Evolutionary conservation across 805 yeast species (phyloP).

Genomic region (Saccharomycopsis fodiens): DNA sequence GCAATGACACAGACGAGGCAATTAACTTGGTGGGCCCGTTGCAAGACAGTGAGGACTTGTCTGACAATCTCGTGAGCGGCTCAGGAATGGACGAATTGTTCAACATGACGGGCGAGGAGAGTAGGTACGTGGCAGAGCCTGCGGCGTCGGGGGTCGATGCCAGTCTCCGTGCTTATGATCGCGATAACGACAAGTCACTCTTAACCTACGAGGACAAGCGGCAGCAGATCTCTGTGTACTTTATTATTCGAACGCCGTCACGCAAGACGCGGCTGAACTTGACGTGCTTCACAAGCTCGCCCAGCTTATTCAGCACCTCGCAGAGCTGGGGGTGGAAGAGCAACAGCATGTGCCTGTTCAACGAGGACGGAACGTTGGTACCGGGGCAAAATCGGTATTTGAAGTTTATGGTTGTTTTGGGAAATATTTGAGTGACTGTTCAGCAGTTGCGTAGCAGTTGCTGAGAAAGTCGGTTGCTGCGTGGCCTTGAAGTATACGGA

Average conservation of each 20-base stretch:
- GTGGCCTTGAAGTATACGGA: no score
- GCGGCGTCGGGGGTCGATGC: constrained; percentile 20
- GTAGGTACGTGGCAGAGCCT: not conserved
- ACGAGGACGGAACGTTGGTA: constrained; percentile 40
- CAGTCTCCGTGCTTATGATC: constrained; percentile 18
- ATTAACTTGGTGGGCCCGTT: not conserved
- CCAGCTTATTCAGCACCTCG: constrained; percentile 42
- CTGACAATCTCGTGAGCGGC: not conserved
- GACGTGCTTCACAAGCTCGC: constrained; percentile 49
- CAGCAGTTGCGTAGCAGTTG: no score
- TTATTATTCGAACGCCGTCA: constrained; percentile 48
- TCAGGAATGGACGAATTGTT: not conserved
- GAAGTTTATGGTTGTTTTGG: constrained; percentile 44
- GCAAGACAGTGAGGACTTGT: not conserved
- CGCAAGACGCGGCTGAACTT: constrained; percentile 36
- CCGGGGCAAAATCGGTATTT: constrained; percentile 35
- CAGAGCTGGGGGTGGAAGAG: constrained; percentile 63
- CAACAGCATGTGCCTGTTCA: constrained; percentile 43
- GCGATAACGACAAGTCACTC: constrained; percentile 24
- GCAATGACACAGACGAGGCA: not conserved
- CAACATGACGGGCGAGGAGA: not conserved
- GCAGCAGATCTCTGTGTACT: constrained; percentile 39
- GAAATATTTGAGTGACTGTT: constrained; percentile 29
- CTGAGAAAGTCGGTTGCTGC: no score
- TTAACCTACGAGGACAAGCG: constrained; percentile 42